Base-by-base conservation (phyloP, 805 yeast species). In the Ogataea neopini region DNA sequence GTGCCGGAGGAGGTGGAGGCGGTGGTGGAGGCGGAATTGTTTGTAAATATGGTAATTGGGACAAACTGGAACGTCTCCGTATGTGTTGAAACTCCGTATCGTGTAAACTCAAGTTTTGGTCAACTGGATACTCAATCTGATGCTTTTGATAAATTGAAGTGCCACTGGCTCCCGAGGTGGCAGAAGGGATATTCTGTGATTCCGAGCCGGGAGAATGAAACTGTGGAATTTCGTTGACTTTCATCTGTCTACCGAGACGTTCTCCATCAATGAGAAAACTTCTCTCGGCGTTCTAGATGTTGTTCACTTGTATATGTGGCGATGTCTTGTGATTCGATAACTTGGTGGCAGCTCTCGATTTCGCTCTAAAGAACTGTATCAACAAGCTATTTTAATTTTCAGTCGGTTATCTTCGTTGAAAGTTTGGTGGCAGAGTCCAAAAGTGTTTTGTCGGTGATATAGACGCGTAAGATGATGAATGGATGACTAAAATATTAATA, bases 301-400 rank as follows among this genome's bases (percentile, higher is more conserved):
- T 4, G 15, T 30, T 13, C 15, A 15, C 18, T 6, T 4, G 5
- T n/a, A 8, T 30, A 15, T 30, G 14, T 30, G 34, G 17, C 18
- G 14, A n/a, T n/a, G 6, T 30, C 13, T 17, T 6, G 10, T 6
- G 6, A 17, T 34, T 14, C 18, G 37, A 14, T 34, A 34, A 23
- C 37, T 30, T 34, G 37, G 37, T 34, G 37, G 37, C 37, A 34
- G 37, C 37, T 34, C 23, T 17, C 23, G 37, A 34, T 4, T 34
- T 34, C 37, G 14, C 37, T 34, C 9, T n/a, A 7, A 32, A 9
- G 19, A 34, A 19, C 10, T 19, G 37, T 17, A 10, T 17, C 4
- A 30, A 13, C 8, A 6, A 6, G 34, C 34, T 30, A 6, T 11
- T 30, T 18, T 4, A 3, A 8, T n/a, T 3, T n/a, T n/a, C n/a